Base-by-base conservation (phyloP, 2,329 filamentous ascomycete species). In the Pseudocercospora vitis region DNA sequence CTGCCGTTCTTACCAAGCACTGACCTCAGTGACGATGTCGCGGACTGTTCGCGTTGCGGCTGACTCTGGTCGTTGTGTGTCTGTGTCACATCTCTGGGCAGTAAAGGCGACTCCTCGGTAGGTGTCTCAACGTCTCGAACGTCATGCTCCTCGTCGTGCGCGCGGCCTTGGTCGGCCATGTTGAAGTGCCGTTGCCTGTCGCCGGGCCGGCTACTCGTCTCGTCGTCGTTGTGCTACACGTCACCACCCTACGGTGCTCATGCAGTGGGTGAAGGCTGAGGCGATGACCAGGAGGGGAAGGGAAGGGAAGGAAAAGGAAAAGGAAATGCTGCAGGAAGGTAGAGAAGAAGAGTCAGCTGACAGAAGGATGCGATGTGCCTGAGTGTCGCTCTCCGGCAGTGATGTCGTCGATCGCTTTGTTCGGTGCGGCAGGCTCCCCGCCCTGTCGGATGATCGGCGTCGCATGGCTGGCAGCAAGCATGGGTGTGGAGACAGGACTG, bases 1-100 rank as follows among this genome's bases (percentile, higher is more conserved):
- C 73, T 71, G 53, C 73, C 66, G 32, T 68, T 70, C 53, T 73
- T 76, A 33, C 54, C 52, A 52, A 52, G 39, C 24, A 57, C 33
- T 55, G 45, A 31, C 24, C 55, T 52, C 26, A 65, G 53, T 9
- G 54, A 54, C 9, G 57, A 50, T 45, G 49, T 40, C 12, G 62
- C 62, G 4, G 61, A 63, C 31, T 48, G 49, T 37, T 65, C 58
- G 23, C 55, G 53, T 19, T 62, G 63, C 16, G 63, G 61, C 48
- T 63, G 61, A 42, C 58, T 63, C 45, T 58, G 55, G 24, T 60
- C 59, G 32, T 39, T 48, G 23, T 52, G 47, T 45, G 55, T 48
- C 24, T 52, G 47, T 45, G 55, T 48, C 24, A 45, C 44, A 26
- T 51, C 23, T 18, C 47, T 31, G 4, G 33, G 44, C 32, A 60